Evolutionary conservation across 495 filamentous ascomycete genomes (phyloP), one percentile per base, ranked within the genome.

Genomic region (Penicillium antarcticum): DNA sequence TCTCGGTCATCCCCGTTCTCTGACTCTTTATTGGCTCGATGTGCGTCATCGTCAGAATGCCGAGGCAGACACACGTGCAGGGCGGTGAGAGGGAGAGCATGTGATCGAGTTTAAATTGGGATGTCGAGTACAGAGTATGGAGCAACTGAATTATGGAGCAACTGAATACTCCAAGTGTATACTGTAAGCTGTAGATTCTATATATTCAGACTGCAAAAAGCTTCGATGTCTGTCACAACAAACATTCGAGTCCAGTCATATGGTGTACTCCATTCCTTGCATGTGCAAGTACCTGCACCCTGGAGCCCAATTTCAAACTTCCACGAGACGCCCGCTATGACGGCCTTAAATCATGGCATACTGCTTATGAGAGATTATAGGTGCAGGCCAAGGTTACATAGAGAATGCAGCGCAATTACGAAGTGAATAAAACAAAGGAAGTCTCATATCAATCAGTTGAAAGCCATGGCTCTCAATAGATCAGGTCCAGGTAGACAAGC

Each of bases 21-120:
- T 4, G 14, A 29, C 16, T 23, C 26, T 3, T 56, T 49, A 64
- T 60, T 53, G 58, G 51, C 32, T 43, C 21, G 19, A 32, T 18
- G 45, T 60, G 67, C 63, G 66, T 72, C 66, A 69, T 67, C 37
- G 41, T 26, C 7, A 43, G 67, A 48, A 37, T 67, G 56, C 70
- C 70, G 70, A 73, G 70, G 70, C 52, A 40, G 17, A 39, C 16
- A 13, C 26, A 26, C 31, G 5, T 29, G 26, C 26, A 29, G 26
- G 26, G 26, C 39, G 8, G 4, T 35, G 13, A 16, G 10, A 24
- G 29, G 10, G 35, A n/a, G 36, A 10, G 18, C 47, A 49, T 49
- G 47, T 49, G 47, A 49, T 16, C 23, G 10, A 35, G 32, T 35
- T 23, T 24, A 11, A 29, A 29, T 8, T 6, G 26, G 9, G 7